Evolutionary conservation across 208 protist species (phyloP), one percentile per base, ranked within the genome.

Genomic region (Strigomonas culicis): DNA sequence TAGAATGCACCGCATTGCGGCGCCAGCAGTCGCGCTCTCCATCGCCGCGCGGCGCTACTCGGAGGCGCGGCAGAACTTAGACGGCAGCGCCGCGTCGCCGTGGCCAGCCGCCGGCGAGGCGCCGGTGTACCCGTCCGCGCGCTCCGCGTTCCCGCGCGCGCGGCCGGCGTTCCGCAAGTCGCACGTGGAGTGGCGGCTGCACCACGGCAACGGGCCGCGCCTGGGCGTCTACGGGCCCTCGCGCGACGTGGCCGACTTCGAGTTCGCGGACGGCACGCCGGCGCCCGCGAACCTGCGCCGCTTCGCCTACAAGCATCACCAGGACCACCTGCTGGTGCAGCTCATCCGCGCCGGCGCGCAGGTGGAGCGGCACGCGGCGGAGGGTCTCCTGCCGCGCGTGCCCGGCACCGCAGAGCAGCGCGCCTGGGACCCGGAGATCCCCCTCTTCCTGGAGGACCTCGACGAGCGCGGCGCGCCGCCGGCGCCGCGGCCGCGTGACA

Each of bases 321-420:
- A 93, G 57, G 86, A 96, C 47, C 78, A 94, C 36, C 69, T 96
- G 31, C 75, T 96, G 1, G 84, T 94, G 60, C 90, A 96, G 76
- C 75, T 96, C 25, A 92, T 96, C 17, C 85, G 82, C 22, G 84
- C 85, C 15, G 90, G 72, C 2, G 90, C 90, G 15, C 59, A 57
- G 17, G 90, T 96, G 61, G 86, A 96, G 79, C 78, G 78, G 41
- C 71, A 75, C 31, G 87, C 81, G 68, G 76, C 58, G 19, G 71
- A 68, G 27, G 80, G 80, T n/a, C 50, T 78, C 51, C 77, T 96
- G 50, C 90, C 90, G 19, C 79, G 79, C 31, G 74, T 96, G 11
- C 90, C 90, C 1, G 86, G 87, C 17, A 90, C 81, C 3, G 63
- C 76, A 10, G 84, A 92, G 74, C 86, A 93, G 76, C 90, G 90